Conservation (phyloP, 352 stramenopile genomes). For the Phytophthora tubulina region DNA sequence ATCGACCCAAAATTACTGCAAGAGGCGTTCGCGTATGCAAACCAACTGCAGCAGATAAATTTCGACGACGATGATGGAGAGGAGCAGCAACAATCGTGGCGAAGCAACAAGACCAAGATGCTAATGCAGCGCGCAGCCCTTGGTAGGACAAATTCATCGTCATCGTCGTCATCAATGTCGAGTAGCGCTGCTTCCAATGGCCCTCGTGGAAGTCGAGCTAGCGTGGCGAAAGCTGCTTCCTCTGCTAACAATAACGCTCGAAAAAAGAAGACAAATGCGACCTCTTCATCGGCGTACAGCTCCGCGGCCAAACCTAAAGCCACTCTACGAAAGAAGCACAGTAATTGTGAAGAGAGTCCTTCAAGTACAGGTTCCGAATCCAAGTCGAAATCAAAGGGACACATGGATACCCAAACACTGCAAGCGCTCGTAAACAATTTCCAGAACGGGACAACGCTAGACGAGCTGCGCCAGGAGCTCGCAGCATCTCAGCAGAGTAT, state of each 20-base stretch:
- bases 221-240: conserved; percentile 10
- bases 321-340: conserved; percentile 47
- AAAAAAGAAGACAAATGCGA: conserved; percentile 51
- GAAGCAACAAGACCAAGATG: conserved; percentile 35
- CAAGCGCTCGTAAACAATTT: conserved; percentile 80
- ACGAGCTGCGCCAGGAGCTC: conserved; percentile 75
- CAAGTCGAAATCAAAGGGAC: conserved; percentile 28
- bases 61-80: conserved; percentile 54
- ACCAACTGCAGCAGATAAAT: conserved; percentile 56
- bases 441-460: conserved; percentile 69
- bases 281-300: conserved; percentile 43
- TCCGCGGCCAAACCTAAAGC: conserved; percentile 46
- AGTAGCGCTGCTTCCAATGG: conserved; percentile 16
- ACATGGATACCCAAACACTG: conserved; percentile 70
- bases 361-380: conserved; percentile 13
- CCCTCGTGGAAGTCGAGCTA: conserved; percentile 4
- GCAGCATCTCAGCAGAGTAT: conserved; percentile 77
- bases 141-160: conserved; percentile 35
- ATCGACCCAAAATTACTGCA: conserved; percentile 79
- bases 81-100: conserved; percentile 39
- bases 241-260: conserved; percentile 13
- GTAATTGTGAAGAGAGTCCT: conserved; percentile 17
- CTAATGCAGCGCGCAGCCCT: conserved; percentile 32
- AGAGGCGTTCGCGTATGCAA: conserved; percentile 79
- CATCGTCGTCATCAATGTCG: conserved; percentile 36